Percentiles rank a stretch among this genome's conserved stretches.
These are phyloP conservation scores for Epipyxis sp. DNA, from an alignment of 108 stramenopile species.

Conservation along the genomic window DNA sequence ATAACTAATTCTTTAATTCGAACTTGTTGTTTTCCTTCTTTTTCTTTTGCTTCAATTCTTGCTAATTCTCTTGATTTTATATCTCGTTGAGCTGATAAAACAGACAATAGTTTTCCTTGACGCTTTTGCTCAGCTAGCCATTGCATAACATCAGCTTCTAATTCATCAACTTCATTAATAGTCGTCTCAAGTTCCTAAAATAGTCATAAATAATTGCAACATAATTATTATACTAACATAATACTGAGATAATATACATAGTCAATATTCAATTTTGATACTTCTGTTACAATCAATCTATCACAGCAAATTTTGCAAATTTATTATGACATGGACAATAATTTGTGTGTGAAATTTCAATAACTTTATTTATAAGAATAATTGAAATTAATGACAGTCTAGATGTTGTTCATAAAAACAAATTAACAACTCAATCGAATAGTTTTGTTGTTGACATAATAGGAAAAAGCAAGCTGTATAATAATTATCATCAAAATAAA, in stretches of 20 bases:
- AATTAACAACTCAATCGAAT: no score
- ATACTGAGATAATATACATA: constrained; percentile 8
- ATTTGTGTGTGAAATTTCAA: no score
- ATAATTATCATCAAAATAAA: constrained; percentile 10
- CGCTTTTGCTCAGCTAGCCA: constrained; percentile 55
- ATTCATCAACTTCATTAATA: constrained; percentile 48
- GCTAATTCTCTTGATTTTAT: constrained; percentile 52
- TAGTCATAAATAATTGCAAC: no score
- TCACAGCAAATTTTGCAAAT: no score
- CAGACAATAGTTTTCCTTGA: constrained; percentile 46
- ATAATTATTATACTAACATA: constrained; percentile 3
- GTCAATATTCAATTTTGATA: neutral
- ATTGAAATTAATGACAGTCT: no score
- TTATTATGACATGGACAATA: no score
- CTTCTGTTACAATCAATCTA: no score
- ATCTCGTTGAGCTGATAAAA: constrained; percentile 55
- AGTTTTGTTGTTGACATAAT: no score
- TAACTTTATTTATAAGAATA: no score
- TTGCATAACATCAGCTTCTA: constrained; percentile 51
- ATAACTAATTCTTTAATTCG: constrained; percentile 56
- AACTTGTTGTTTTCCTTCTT: constrained; percentile 53
- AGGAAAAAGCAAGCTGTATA: neutral
- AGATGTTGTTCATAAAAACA: no score
- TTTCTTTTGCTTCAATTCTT: constrained; percentile 45
- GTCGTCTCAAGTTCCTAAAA: constrained; percentile 42